Conservation (phyloP, 179 eudicot genomes). For the Silene vulgaris region DNA sequence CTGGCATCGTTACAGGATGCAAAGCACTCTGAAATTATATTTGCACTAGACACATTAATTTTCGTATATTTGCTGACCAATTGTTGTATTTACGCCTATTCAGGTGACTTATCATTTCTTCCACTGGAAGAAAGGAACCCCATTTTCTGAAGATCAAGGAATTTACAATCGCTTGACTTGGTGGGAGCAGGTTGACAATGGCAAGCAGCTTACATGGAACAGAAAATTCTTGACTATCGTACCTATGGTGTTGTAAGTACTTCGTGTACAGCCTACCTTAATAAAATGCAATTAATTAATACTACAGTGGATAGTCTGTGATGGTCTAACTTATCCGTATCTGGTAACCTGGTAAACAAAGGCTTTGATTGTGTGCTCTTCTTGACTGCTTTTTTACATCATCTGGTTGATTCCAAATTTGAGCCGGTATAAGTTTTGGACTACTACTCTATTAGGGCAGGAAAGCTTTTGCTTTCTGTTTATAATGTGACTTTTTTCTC, state of each 20-base stretch:
- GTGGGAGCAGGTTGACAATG: constrained; percentile 87
- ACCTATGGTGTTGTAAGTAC: constrained; percentile 76
- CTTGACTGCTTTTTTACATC: no score
- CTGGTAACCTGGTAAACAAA: not conserved
- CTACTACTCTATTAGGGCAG: no score
- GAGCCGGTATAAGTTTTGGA: no score
- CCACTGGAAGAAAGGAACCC: constrained; percentile 69
- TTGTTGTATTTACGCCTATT: constrained; percentile 5
- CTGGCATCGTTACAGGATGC: no score
- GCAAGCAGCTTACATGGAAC: constrained; percentile 86
- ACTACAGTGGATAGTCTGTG: not conserved
- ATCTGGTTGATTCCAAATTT: no score
- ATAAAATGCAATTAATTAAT: not conserved
- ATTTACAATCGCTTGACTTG: constrained; percentile 75
- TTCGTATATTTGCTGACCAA: not conserved
- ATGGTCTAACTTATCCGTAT: not conserved
- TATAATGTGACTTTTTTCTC: no score
- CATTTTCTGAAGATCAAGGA: constrained; percentile 74
- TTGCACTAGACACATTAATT: no score
- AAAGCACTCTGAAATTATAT: not conserved
- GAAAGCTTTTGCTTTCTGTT: no score
- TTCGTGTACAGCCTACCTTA: not conserved
- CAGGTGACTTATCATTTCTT: constrained; percentile 58
- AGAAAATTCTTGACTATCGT: constrained; percentile 78
- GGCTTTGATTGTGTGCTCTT: not conserved